phyloP scores from a whole-genome alignment of 2,329 filamentous ascomycete species.

The Nakataea oryzae region DNA sequence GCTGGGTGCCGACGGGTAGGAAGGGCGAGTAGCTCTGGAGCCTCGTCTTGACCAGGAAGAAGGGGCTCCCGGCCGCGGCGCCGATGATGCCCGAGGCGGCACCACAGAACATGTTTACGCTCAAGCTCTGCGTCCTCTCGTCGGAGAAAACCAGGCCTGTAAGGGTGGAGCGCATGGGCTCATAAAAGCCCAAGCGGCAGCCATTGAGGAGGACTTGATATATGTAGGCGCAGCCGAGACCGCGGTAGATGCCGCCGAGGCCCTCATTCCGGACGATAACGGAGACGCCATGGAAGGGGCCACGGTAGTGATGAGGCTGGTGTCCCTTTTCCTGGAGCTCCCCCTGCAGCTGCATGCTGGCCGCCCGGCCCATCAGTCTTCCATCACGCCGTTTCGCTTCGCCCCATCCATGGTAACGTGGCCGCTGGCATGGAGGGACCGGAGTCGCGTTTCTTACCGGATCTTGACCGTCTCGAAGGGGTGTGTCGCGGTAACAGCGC shows the following conservation, averaged over 20 bases:
- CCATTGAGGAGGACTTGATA: slow-evolving; percentile 97
- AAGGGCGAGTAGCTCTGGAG: slow-evolving; percentile 90
- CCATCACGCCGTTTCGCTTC: neutral
- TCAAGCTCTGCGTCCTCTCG: slow-evolving; percentile 67
- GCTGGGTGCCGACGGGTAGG: slow-evolving; percentile 92
- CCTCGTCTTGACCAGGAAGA: slow-evolving; percentile 96
- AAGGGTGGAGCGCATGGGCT: slow-evolving; percentile 71
- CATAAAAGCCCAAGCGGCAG: slow-evolving; percentile 94
- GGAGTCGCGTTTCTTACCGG: slow-evolving; percentile 43
- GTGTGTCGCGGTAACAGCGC: slow-evolving; percentile 93
- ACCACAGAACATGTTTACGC: slow-evolving; percentile 88
- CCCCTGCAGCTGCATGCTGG: slow-evolving; percentile 77
- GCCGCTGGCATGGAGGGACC: slow-evolving; percentile 5
- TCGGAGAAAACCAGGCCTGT: slow-evolving; percentile 63
- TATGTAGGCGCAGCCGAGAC: slow-evolving; percentile 83
- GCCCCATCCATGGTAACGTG: neutral
- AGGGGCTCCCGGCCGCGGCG: slow-evolving; percentile 85
- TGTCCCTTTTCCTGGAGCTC: slow-evolving; percentile 82
- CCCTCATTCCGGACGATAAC: slow-evolving; percentile 92
- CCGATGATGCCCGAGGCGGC: slow-evolving; percentile 83
- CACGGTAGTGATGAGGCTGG: slow-evolving; percentile 79
- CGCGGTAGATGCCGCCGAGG: slow-evolving; percentile 72
- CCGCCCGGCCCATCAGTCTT: neutral
- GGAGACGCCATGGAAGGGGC: slow-evolving; percentile 80
- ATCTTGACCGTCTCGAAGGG: slow-evolving; percentile 99